phyloP scores from a whole-genome alignment of 345 rosid genomes.

The Orychophragmus violaceus region DNA sequence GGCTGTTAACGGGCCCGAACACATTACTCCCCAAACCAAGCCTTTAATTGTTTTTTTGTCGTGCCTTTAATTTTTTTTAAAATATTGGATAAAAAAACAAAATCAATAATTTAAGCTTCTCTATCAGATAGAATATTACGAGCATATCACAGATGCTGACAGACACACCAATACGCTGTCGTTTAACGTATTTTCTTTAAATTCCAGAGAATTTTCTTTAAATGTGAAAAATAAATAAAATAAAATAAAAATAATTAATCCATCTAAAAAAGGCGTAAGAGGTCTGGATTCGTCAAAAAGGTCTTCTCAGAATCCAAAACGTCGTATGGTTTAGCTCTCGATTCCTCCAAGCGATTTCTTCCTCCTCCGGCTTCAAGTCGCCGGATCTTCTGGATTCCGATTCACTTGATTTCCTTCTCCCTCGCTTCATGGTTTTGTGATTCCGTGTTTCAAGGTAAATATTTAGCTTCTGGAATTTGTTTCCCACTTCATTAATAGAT shows the following conservation, averaged over 20 bases:
- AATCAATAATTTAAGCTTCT: not conserved
- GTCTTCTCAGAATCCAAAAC: constrained; percentile 19
- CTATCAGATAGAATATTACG: constrained; percentile 15
- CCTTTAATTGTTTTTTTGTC: too few species aligned
- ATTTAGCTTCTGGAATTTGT: not conserved
- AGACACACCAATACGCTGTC: constrained; percentile 11
- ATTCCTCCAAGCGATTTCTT: constrained; percentile 11
- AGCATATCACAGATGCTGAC: constrained; percentile 30
- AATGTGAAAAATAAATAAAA: too few species aligned
- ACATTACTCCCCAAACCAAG: not conserved
- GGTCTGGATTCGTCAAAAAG: constrained; percentile 30
- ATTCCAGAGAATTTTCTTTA: constrained; percentile 11
- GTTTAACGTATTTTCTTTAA: constrained; percentile 4
- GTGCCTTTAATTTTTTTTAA: not conserved
- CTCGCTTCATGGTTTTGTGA: constrained; percentile 4
- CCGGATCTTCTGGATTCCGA: constrained; percentile 31
- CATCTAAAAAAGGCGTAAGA: constrained; percentile 24
- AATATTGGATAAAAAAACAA: not conserved
- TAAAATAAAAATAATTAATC: not conserved
- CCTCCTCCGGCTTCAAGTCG: constrained; percentile 29
- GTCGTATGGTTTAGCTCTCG: constrained; percentile 25
- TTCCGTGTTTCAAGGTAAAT: constrained; percentile 19
- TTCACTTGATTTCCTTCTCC: constrained; percentile 1
- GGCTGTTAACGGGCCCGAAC: not conserved
- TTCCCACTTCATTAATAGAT: not conserved